Evolutionary conservation across 108 stramenopile species (phyloP).

Genomic region (Nannochloropsis gaditana): DNA sequence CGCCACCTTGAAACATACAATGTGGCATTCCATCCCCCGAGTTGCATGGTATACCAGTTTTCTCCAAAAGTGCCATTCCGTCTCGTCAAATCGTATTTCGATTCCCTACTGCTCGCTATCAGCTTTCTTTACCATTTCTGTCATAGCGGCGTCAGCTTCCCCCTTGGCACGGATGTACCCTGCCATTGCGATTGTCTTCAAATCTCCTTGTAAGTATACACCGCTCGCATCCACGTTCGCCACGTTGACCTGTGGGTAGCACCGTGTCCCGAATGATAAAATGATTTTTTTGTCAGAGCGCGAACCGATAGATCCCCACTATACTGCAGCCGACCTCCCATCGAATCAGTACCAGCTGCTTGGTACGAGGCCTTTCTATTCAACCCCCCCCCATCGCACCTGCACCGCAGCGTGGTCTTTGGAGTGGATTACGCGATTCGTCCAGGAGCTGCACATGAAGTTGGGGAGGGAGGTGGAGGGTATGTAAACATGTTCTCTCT

Average conservation of each 20-base stretch:
- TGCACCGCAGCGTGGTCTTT: constrained; percentile 85
- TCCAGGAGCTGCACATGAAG: constrained; percentile 66
- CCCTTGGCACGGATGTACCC: constrained; percentile 86
- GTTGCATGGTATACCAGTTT: no score
- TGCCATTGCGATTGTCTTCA: constrained; percentile 66
- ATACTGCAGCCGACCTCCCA: no score
- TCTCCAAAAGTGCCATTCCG: no score
- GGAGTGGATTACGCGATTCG: constrained; percentile 80
- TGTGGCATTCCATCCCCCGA: no score
- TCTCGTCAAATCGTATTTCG: no score
- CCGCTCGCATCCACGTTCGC: constrained; percentile 88
- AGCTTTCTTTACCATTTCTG: constrained; percentile 17
- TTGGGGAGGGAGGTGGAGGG: not conserved
- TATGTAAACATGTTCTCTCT: not conserved
- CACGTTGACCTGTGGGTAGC: constrained; percentile 78
- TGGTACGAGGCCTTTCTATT: not conserved
- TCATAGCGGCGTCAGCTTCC: not conserved
- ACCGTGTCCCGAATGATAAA: no score
- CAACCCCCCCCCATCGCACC: constrained; percentile 21
- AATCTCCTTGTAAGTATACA: constrained; percentile 76
- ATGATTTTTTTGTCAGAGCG: no score
- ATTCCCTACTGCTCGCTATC: not conserved
- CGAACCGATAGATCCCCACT: no score
- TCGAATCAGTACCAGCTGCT: no score
- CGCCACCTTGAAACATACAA: no score